Percentiles rank a stretch among this genome's conserved stretches.
These are phyloP conservation scores for Fraxinus greggii DNA, from an alignment of 305 asterid species.

Conservation along the genomic window DNA sequence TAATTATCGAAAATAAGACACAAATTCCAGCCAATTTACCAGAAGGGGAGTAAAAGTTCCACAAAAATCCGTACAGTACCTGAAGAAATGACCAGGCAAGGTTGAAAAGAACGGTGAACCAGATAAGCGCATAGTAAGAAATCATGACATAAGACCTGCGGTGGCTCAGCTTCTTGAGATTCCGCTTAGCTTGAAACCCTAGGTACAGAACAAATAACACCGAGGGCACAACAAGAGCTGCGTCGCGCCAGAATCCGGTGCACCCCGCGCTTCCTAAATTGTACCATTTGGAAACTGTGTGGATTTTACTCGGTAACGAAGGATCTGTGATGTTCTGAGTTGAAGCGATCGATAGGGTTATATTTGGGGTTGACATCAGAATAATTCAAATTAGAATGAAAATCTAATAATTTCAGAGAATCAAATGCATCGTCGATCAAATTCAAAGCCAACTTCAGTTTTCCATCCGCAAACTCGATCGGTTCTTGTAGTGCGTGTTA, in stretches of 20 bases:
- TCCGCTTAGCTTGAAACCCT: slow-evolving; percentile 71
- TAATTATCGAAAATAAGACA: slow-evolving; percentile 1
- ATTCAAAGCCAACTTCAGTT: background rate
- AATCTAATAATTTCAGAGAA: background rate
- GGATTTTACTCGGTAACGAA: slow-evolving; percentile 26
- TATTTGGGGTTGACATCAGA: slow-evolving; percentile 49
- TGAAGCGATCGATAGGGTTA: slow-evolving; percentile 35
- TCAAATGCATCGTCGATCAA: background rate
- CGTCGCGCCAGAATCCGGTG: slow-evolving; percentile 72
- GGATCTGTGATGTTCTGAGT: slow-evolving; percentile 34
- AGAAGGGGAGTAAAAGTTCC: background rate
- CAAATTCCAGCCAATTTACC: background rate
- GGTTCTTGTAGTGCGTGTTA: background rate
- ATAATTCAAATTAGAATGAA: slow-evolving; percentile 12
- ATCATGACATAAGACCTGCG: slow-evolving; percentile 72
- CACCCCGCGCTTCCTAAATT: slow-evolving; percentile 39
- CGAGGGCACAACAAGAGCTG: slow-evolving; percentile 66
- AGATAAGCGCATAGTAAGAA: slow-evolving; percentile 72
- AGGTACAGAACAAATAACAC: slow-evolving; percentile 69
- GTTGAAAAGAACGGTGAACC: slow-evolving; percentile 71
- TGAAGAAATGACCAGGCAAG: slow-evolving; percentile 79
- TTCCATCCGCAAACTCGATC: background rate
- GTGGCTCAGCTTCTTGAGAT: slow-evolving; percentile 69
- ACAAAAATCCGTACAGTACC: slow-evolving; percentile 37
- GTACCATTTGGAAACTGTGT: slow-evolving; percentile 37